These are phyloP conservation scores for Aspergillus candidus DNA, from an alignment of 2,329 filamentous ascomycete species.

Conservation along the genomic window DNA sequence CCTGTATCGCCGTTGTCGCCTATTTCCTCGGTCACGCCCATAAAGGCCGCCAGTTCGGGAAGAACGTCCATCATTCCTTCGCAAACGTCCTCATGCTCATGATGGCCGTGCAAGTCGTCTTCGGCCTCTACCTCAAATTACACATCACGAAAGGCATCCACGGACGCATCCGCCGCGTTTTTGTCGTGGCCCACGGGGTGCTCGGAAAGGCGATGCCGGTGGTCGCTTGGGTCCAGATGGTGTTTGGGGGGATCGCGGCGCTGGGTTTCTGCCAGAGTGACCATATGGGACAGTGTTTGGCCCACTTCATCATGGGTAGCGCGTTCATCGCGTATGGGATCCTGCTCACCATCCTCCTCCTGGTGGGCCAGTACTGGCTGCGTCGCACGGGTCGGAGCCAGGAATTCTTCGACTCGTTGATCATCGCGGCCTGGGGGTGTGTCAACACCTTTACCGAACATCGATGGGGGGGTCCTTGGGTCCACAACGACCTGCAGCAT, in stretches of 20 bases:
- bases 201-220: slow-evolving; percentile 84
- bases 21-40: slow-evolving; percentile 91
- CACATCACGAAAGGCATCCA: slow-evolving; percentile 82
- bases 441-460: slow-evolving; percentile 99
- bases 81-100: slow-evolving; percentile 75
- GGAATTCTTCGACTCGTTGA: slow-evolving; percentile 89
- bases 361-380: slow-evolving; percentile 86
- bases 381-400: slow-evolving; percentile 77
- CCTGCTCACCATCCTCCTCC: slow-evolving; percentile 73
- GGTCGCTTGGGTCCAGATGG: slow-evolving; percentile 83
- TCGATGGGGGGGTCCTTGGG: slow-evolving; percentile 84
- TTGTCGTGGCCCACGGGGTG: slow-evolving; percentile 70
- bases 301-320: slow-evolving; percentile 98
- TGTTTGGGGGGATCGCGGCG: slow-evolving; percentile 89
- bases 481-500: slow-evolving; percentile 90
- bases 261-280: slow-evolving; percentile 90
- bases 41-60: slow-evolving; percentile 76
- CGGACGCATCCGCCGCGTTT: slow-evolving; percentile 64
- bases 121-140: slow-evolving; percentile 82
- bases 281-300: slow-evolving; percentile 84
- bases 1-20: slow-evolving; percentile 69
- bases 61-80: slow-evolving; percentile 76
- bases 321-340: slow-evolving; percentile 95
- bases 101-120: slow-evolving; percentile 66
- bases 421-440: slow-evolving; percentile 92